Conservation (phyloP, 345 rosid genomes). For the Pelargonium nanum region DNA sequence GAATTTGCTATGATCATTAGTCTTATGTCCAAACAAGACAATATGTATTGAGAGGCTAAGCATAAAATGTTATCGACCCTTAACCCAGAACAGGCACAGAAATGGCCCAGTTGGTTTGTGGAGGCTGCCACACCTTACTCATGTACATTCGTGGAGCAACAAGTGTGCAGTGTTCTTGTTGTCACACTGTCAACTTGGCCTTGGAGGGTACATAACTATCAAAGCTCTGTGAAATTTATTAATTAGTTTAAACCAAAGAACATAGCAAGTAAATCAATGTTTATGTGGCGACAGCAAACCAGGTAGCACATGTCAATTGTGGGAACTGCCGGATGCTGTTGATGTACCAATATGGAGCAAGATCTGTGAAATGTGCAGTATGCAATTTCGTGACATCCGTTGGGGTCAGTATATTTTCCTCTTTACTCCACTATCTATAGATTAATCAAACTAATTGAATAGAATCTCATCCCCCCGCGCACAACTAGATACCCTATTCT, state of each 20-base stretch:
- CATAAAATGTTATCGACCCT: background rate
- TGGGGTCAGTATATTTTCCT: conserved; percentile 45
- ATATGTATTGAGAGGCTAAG: background rate
- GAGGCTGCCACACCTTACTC: conserved; percentile 91
- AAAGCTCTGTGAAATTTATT: background rate
- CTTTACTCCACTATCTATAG: background rate
- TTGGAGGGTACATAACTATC: conserved; percentile 44
- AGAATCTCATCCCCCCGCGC: background rate
- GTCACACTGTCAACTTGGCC: conserved; percentile 91
- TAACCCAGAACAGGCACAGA: conserved; percentile 57
- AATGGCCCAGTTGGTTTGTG: conserved; percentile 96
- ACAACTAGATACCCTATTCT: background rate
- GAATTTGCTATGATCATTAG: background rate
- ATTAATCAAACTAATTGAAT: background rate
- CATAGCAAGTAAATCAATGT: background rate
- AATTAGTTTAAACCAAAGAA: background rate
- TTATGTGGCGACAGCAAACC: conserved; percentile 53
- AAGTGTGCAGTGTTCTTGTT: conserved; percentile 94
- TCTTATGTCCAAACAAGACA: background rate
- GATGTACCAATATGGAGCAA: conserved; percentile 94
- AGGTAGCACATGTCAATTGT: conserved; percentile 88
- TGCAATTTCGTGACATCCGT: conserved; percentile 82
- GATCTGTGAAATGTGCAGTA: conserved; percentile 88
- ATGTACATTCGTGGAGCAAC: conserved; percentile 98
- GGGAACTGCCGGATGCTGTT: conserved; percentile 91